These are phyloP conservation scores for Fraxinus dipetala DNA, from an alignment of 305 asterid species.

Conservation along the genomic window DNA sequence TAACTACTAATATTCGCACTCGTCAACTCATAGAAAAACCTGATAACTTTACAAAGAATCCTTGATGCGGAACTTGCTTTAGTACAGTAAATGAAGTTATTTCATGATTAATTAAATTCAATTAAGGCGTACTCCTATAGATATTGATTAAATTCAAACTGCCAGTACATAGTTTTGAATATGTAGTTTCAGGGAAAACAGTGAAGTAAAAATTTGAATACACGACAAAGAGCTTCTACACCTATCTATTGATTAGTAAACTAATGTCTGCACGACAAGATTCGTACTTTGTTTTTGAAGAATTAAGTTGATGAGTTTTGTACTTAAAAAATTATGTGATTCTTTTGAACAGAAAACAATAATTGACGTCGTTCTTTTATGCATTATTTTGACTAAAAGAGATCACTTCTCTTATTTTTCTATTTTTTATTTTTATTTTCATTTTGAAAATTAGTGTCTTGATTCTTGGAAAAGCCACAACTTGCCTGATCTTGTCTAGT, in stretches of 20 bases:
- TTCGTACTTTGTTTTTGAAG: neutral
- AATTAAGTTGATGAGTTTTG: neutral
- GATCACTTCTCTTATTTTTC: neutral
- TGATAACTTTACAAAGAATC: neutral
- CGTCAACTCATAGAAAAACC: neutral
- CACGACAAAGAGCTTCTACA: neutral
- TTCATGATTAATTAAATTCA: slow-evolving; percentile 6
- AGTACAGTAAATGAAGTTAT: neutral
- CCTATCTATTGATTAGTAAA: neutral
- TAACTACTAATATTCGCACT: neutral
- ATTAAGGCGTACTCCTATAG: neutral
- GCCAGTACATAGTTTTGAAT: neutral
- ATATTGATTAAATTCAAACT: neutral
- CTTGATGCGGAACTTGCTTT: neutral
- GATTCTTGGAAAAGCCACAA: neutral
- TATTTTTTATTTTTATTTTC: no score
- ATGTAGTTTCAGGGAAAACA: neutral
- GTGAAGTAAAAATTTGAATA: neutral
- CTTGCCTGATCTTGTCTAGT: neutral
- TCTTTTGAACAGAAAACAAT: neutral
- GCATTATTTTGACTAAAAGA: neutral
- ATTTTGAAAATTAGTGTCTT: neutral
- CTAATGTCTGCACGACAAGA: neutral
- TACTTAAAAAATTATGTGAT: neutral
- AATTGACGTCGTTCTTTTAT: neutral